Evolutionary conservation across 169 alveolate genomes (phyloP), one percentile per base, ranked within the genome.

Genomic region (Ichthyophthirius multifiliis): DNA sequence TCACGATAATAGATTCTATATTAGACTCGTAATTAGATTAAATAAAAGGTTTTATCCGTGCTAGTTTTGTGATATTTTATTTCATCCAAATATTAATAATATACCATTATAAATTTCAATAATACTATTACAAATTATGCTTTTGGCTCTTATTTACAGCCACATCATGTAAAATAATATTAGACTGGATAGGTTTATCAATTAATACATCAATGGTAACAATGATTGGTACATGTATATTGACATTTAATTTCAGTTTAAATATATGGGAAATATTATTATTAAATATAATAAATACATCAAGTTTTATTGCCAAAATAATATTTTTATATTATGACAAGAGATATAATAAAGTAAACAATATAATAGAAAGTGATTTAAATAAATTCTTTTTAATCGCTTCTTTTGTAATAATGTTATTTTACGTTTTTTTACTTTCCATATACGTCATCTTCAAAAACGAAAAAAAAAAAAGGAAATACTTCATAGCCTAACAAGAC

Each of bases 1-100:
- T 92, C 15, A 94, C 96, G 0, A 63, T 76, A 20, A 86, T 90
- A 45, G 90, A 93, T 65, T 88, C 91, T 15, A 75, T 87, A 39
- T 90, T 93, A 32, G 94, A 90, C 4, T 45, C 82, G 46, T 64
- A 88, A 46, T 78, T 90, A 39, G 71, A 55, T 55, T 27, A 55
- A 7, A 55, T 55, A 15, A 39, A 27, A 1, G 71, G 71, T 15
- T 55, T 55, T n/a, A 55, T 55, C 1, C 23, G 71, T 27, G 71
- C 71, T 15, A 39, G 71, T 3, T 20, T 55, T 16, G 71, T 55
- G 6, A 55, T 55, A 20, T 55, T 55, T 39, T 55, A 27, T 7
- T 55, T 55, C 71, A 4, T 55, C 2, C 31, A 16, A 16, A 55
- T 39, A 27, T 27, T 55, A 4, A 27, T 55, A 55, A 39, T 55